A percentile compares a stretch with the other conserved stretches of the same genome.
Evolutionary conservation across 306 rosid genomes (phyloP).

Genomic region (Prosopis cineraria): DNA sequence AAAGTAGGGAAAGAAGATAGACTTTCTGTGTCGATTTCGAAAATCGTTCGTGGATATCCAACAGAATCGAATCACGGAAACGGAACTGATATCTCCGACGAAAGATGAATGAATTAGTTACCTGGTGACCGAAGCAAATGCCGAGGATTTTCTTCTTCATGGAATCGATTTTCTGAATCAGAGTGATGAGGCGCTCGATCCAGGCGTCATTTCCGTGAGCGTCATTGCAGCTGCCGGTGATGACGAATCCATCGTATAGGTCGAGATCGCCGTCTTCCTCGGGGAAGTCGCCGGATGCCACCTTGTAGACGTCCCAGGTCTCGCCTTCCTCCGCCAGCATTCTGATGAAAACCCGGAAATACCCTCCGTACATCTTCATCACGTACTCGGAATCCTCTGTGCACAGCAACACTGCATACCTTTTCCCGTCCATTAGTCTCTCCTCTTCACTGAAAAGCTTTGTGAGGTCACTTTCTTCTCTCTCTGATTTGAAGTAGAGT

Average conservation of each 20-base stretch:
- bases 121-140: constrained; percentile 94
- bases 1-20: not conserved
- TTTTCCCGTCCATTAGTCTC: constrained; percentile 33
- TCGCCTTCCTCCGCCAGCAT: constrained; percentile 83
- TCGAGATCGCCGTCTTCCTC: constrained; percentile 37
- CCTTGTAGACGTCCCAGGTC: constrained; percentile 69
- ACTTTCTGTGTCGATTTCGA: not conserved
- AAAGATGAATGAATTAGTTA: not conserved
- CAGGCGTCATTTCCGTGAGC: constrained; percentile 80
- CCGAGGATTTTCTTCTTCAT: constrained; percentile 74
- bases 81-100: not conserved
- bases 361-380: constrained; percentile 73
- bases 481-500: not conserved
- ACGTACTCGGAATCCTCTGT: constrained; percentile 90
- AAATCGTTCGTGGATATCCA: not conserved
- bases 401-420: constrained; percentile 68
- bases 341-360: constrained; percentile 66
- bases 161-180: constrained; percentile 52
- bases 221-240: constrained; percentile 85
- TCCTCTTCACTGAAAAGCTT: not conserved
- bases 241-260: constrained; percentile 67
- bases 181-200: constrained; percentile 59
- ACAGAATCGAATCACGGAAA: not conserved
- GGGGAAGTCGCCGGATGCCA: constrained; percentile 61
- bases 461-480: no score